phyloP scores from a whole-genome alignment of 768 basidiomycete species.

The Rubroboletus pulcherrimus region DNA sequence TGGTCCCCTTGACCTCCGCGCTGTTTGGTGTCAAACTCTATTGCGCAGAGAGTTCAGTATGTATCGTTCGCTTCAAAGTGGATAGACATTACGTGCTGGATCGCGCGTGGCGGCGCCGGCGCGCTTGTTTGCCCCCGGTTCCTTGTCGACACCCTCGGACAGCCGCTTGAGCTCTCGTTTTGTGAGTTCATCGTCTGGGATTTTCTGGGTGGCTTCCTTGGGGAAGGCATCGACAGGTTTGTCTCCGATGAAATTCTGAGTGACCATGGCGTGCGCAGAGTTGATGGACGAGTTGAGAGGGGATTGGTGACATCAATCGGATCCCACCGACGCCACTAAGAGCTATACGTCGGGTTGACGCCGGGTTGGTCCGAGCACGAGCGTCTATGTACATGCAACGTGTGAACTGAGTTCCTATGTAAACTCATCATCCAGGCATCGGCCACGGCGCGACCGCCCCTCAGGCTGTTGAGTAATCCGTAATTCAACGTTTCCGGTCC shows the following conservation, averaged over 20 bases:
- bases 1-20: slow-evolving; percentile 9
- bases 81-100: slow-evolving; percentile 6
- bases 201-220: slow-evolving; percentile 14
- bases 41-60: neutral
- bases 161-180: slow-evolving; percentile 17
- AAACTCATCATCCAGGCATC: too few species aligned
- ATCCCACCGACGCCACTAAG: too few species aligned
- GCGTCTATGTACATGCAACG: neutral
- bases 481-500: neutral
- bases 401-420: neutral
- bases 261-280: slow-evolving; percentile 7
- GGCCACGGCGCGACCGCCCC: neutral
- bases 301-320: slow-evolving; percentile 6
- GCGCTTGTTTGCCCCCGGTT: slow-evolving; percentile 27
- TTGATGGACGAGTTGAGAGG: neutral
- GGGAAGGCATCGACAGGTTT: slow-evolving; percentile 25
- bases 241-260: slow-evolving; percentile 28
- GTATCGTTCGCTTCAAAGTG: too few species aligned
- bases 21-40: slow-evolving; percentile 17
- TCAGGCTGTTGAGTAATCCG: neutral
- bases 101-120: slow-evolving; percentile 27
- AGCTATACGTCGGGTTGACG: neutral
- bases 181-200: slow-evolving; percentile 22
- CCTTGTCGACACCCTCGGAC: slow-evolving; percentile 7
- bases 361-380: neutral